Evolutionary conservation across 257 asterid genomes (phyloP), one percentile per base, ranked within the genome.

Genomic region (Asclepias syriaca): DNA sequence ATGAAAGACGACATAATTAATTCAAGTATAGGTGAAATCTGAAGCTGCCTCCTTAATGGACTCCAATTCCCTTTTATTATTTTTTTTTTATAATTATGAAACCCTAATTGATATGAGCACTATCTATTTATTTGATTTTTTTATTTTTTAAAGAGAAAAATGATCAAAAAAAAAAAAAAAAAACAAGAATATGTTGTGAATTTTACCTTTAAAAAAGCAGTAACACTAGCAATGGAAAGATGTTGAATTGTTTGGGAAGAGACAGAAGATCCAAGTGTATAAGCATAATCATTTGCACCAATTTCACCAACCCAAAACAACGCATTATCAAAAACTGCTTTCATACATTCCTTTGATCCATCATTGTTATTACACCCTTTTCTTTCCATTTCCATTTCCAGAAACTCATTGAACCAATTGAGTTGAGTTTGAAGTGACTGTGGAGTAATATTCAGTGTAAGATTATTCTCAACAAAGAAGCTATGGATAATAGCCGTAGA

Each of bases 221-320:
- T 75, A 51, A 85, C 69, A 50, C 85, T 88, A 51, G 64, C 78
- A 66, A 85, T 79, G 55, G 97, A 88, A 32, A 93, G 96, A 14
- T 15, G 74, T 69, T 86, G 96, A 68, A 94, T 77, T 0, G 93
- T 84, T 5, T 51, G 46, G 0, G 75, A 0, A 0, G 92, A 13
- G 15, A 91, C 84, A 9, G 85, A 72, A 11, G 97, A 84, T 22
- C 83, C 88, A 66, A 85, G 60, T 69, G 87, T 87, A 68, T 87
- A 88, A 1, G 98, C 94, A 75, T 93, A 93, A 66, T 89, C 97
- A 77, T 91, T 91, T 14, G 84, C 90, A 48, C 96, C 97, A 63
- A 90, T 87, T 68, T 89, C 96, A 51, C 96, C 96, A 1, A 87
- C 77, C 97, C 97, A 91, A 72, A 91, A 67, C 88, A 91, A 68